Percentiles rank a stretch among this genome's conserved stretches.
These are phyloP conservation scores for Chrysoporthe puriensis DNA, from an alignment of 2,329 filamentous ascomycete species.

Conservation along the genomic window DNA sequence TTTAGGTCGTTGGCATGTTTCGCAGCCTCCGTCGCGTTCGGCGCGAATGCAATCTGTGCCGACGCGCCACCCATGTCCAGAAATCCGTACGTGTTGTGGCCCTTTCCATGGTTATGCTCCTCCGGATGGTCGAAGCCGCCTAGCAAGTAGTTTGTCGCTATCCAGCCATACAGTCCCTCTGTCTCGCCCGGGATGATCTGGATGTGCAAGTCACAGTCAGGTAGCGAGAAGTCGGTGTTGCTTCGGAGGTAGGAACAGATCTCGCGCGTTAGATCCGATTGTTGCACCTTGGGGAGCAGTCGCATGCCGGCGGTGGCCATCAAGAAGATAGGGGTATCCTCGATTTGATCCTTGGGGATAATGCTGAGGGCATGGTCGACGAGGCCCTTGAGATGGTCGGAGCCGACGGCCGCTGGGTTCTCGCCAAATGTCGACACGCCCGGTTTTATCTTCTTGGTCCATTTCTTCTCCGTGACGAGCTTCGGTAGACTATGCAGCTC, in stretches of 20 bases:
- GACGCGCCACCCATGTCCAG: slow-evolving; percentile 98
- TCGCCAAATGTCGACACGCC: slow-evolving; percentile 90
- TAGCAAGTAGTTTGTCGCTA: slow-evolving; percentile 93
- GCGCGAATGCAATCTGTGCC: slow-evolving; percentile 96
- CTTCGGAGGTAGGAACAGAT: slow-evolving; percentile 82
- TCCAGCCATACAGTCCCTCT: slow-evolving; percentile 95
- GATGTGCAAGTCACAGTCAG: slow-evolving; percentile 87
- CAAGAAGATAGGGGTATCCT: slow-evolving; percentile 88
- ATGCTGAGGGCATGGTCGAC: slow-evolving; percentile 80
- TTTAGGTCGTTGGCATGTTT: slow-evolving; percentile 91
- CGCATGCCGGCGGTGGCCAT: slow-evolving; percentile 97
- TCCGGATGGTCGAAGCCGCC: slow-evolving; percentile 83
- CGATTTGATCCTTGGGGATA: slow-evolving; percentile 75
- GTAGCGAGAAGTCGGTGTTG: slow-evolving; percentile 79
- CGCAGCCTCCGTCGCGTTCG: slow-evolving; percentile 85
- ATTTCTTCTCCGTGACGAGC: slow-evolving; percentile 81
- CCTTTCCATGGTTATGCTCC: slow-evolving; percentile 78
- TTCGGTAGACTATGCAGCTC: slow-evolving; percentile 74
- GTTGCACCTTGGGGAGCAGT: slow-evolving; percentile 74
- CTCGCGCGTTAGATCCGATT: slow-evolving; percentile 71
- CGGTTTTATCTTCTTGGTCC: slow-evolving; percentile 92
- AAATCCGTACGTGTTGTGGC: slow-evolving; percentile 94
- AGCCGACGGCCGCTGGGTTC: slow-evolving; percentile 74
- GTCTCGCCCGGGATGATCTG: slow-evolving; percentile 96
- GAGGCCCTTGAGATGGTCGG: slow-evolving; percentile 78